A percentile compares a stretch with the other conserved stretches of the same genome.
These are phyloP conservation scores for Diplodia scrobiculata DNA, from an alignment of 2,329 filamentous ascomycete genomes.

Conservation along the genomic window DNA sequence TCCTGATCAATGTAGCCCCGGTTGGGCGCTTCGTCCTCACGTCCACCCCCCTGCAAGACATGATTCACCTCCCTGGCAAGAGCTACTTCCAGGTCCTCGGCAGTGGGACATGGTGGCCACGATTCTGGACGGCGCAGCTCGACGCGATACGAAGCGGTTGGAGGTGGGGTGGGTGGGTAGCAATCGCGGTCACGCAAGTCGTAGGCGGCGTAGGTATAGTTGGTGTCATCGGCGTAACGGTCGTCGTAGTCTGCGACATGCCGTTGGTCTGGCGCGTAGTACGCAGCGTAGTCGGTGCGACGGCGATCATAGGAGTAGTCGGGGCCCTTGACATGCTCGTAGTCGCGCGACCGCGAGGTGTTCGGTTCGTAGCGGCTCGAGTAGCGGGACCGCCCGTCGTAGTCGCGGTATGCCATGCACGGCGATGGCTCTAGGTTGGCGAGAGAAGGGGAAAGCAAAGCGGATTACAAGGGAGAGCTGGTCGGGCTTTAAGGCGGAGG, in stretches of 20 bases:
- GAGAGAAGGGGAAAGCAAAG: slow-evolving; percentile 6
- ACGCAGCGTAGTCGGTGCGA: slow-evolving; percentile 16
- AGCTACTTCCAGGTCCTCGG: slow-evolving; percentile 66
- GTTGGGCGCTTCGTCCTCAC: slow-evolving; percentile 59
- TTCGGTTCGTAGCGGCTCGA: slow-evolving; percentile 27
- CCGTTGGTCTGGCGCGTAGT: slow-evolving; percentile 1
- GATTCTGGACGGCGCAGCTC: slow-evolving; percentile 32
- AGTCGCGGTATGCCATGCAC: slow-evolving; percentile 28
- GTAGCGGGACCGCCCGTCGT: slow-evolving; percentile 22
- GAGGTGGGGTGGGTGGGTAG: slow-evolving; percentile 24
- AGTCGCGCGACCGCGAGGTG: slow-evolving; percentile 27
- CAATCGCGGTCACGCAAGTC: slow-evolving; percentile 13
- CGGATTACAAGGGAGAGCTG: slow-evolving; percentile 1
- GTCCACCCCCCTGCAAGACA: slow-evolving; percentile 33
- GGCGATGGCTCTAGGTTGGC: background rate
- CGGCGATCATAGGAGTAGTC: slow-evolving; percentile 12
- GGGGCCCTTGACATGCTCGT: slow-evolving; percentile 23
- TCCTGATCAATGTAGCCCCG: slow-evolving; percentile 69
- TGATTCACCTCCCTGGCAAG: slow-evolving; percentile 62
- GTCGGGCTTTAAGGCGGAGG: slow-evolving; percentile 18
- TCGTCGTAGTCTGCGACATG: slow-evolving; percentile 8
- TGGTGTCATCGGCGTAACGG: slow-evolving; percentile 13
- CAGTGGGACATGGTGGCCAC: slow-evolving; percentile 64
- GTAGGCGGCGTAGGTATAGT: slow-evolving; percentile 4
- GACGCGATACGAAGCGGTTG: slow-evolving; percentile 27